Base-by-base conservation (phyloP, 305 asterid genomes). In the Caryopteris hybrid region DNA sequence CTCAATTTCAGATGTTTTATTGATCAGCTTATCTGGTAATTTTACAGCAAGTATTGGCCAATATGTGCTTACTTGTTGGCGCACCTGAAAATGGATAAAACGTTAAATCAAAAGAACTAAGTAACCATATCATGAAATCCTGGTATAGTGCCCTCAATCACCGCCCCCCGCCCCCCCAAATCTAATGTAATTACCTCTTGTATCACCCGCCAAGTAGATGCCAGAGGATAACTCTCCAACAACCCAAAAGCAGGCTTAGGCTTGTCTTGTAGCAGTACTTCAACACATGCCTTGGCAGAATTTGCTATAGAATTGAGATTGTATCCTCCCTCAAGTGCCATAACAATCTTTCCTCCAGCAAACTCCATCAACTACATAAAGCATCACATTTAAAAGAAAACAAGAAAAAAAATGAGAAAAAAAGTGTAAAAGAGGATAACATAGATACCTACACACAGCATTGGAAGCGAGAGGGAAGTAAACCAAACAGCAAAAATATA, bases 311-410 rank as follows among this genome's bases (percentile, higher is more conserved):
- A 89, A 18, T 75, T 81, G 78, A 87, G 96, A 78, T 89, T 77
- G 75, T 94, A 94, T 66, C 99, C 98, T 61, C 99, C 99, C 85
- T 94, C 99, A 50, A 94, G 97, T 68, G 93, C 98, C 99, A 94
- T 80, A 54, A 94, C 91, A 79, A 94, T 86, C 82, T 85, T 91
- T 56, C 98, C 98, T 38, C 79, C 76, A n/a, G 96, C 95, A 81
- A 89, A 87, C 82, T 84, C 84, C 89, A 84, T 74, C 87, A 94
- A 83, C 98, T 91, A 71, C 59, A 72, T 33, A 76, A 62, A 73
- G 71, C 62, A 75, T 64, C 38, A 22, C 39, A 57, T 46, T 8
- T 20, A 43, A 17, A 7, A 12, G 17, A 18, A 36, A n/a, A 58
- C 25, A 5, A n/a, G n/a, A n/a, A n/a, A n/a, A n/a, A n/a, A n/a